phyloP scores from a whole-genome alignment of 306 rosid genomes.

The Dryas alaskensis region DNA sequence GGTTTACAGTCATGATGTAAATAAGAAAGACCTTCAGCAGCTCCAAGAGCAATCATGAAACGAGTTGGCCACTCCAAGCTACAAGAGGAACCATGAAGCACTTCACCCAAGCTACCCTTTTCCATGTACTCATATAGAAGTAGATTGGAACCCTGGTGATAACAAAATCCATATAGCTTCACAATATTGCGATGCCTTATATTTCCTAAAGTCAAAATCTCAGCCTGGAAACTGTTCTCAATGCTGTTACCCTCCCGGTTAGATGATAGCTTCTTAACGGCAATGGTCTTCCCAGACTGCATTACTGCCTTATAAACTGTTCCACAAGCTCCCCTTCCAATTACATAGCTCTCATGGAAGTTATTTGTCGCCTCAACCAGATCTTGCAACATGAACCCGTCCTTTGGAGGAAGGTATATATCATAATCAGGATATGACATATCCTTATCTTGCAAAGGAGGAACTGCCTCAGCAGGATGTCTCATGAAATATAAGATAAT shows the following conservation, averaged over 20 bases:
- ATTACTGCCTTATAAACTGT: constrained; percentile 81
- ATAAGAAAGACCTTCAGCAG: constrained; percentile 98
- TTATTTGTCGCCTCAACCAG: constrained; percentile 81
- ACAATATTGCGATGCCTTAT: constrained; percentile 94
- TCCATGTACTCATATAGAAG: constrained; percentile 92
- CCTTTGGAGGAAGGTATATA: constrained; percentile 81
- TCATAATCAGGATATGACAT: constrained; percentile 60
- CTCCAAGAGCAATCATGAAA: constrained; percentile 84
- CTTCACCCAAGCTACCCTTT: constrained; percentile 92
- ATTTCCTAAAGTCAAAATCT: constrained; percentile 83
- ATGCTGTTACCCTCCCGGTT: constrained; percentile 82
- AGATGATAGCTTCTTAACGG: constrained; percentile 85
- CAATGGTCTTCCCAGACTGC: constrained; percentile 69
- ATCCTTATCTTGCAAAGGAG: constrained; percentile 49
- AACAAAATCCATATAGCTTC: constrained; percentile 77
- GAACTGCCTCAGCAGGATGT: constrained; percentile 42
- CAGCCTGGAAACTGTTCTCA: constrained; percentile 84
- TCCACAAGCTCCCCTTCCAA: constrained; percentile 95
- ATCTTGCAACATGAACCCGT: constrained; percentile 74
- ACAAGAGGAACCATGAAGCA: constrained; percentile 61
- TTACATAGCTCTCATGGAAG: constrained; percentile 68
- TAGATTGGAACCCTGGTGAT: constrained; percentile 87
- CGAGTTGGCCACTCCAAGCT: constrained; percentile 83
- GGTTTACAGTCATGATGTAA: constrained; percentile 98
- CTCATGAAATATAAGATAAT: constrained; percentile 70